phyloP scores from a whole-genome alignment of 2,329 filamentous ascomycete species.

The Gyromitra esculenta region DNA sequence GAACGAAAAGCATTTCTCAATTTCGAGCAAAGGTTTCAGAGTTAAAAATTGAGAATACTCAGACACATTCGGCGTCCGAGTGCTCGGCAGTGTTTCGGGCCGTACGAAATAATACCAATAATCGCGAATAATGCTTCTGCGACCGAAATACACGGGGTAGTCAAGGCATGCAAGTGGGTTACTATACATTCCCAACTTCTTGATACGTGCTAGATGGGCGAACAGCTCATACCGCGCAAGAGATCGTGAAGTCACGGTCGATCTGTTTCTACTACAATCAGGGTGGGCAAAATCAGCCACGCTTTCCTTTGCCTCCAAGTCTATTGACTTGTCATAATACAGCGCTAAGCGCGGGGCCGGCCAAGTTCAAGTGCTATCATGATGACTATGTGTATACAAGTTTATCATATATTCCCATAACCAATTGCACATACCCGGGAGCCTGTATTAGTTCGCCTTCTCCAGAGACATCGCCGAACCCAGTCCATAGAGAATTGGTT shows the following conservation, averaged over 20 bases:
- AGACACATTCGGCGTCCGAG: slow-evolving; percentile 40
- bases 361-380: slow-evolving; percentile 33
- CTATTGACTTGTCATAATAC: slow-evolving; percentile 49
- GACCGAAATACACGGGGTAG: slow-evolving; percentile 48
- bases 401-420: slow-evolving; percentile 29
- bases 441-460: slow-evolving; percentile 19
- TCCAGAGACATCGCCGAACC: slow-evolving; percentile 30
- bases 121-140: slow-evolving; percentile 39
- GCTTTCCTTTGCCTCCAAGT: slow-evolving; percentile 40
- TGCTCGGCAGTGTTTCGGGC: slow-evolving; percentile 50
- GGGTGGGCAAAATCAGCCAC: slow-evolving; percentile 45
- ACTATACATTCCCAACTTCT: slow-evolving; percentile 35
- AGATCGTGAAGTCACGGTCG: slow-evolving; percentile 49
- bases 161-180: slow-evolving; percentile 41
- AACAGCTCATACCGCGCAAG: slow-evolving; percentile 52
- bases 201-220: slow-evolving; percentile 45
- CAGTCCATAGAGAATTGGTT: slow-evolving; percentile 43
- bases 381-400: slow-evolving; percentile 43
- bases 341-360: slow-evolving; percentile 47
- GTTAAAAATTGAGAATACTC: slow-evolving; percentile 38
- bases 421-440: slow-evolving; percentile 39
- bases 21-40: slow-evolving; percentile 46
- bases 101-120: slow-evolving; percentile 47
- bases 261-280: slow-evolving; percentile 52
- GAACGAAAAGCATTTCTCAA: slow-evolving; percentile 16